phyloP scores from a whole-genome alignment of 2,329 filamentous ascomycete species.

The Alternaria incomplexa region DNA sequence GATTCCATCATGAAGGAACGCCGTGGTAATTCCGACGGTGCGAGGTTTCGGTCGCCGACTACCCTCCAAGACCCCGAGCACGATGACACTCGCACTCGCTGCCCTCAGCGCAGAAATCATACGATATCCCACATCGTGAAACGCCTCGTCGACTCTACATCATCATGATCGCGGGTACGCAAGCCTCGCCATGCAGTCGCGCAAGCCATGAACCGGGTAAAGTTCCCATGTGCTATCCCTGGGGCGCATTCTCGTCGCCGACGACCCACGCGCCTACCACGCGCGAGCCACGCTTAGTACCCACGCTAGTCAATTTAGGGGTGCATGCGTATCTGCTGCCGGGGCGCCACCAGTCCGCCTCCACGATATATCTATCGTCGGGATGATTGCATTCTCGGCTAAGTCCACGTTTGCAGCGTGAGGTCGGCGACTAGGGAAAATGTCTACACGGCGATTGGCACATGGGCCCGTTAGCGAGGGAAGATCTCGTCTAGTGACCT shows the following conservation, averaged over 20 bases:
- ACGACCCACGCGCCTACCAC: slow-evolving; percentile 13
- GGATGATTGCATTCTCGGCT: slow-evolving; percentile 10
- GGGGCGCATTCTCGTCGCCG: slow-evolving; percentile 8
- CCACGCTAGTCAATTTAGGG: slow-evolving; percentile 17
- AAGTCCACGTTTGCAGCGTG: slow-evolving; percentile 11
- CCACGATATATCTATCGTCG: background rate
- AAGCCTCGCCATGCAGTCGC: slow-evolving; percentile 1
- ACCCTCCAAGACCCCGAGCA: background rate
- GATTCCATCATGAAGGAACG: background rate
- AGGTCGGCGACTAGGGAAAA: slow-evolving; percentile 27
- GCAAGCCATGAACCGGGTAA: slow-evolving; percentile 1
- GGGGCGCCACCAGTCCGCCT: slow-evolving; percentile 16
- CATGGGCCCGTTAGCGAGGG: slow-evolving; percentile 6
- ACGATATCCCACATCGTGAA: slow-evolving; percentile 6
- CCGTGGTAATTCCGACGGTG: background rate
- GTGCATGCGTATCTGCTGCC: slow-evolving; percentile 12
- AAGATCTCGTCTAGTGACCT: slow-evolving; percentile 7
- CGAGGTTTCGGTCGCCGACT: background rate
- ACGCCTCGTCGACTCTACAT: background rate
- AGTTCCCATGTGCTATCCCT: background rate
- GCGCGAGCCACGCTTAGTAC: slow-evolving; percentile 19
- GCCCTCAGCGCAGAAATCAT: slow-evolving; percentile 7
- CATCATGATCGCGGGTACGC: background rate
- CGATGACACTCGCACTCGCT: background rate
- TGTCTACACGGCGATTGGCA: slow-evolving; percentile 18